Percentiles rank a stretch among this genome's conserved stretches.
Evolutionary conservation across 768 basidiomycete genomes (phyloP).

Genomic region (Pholiota conissans): DNA sequence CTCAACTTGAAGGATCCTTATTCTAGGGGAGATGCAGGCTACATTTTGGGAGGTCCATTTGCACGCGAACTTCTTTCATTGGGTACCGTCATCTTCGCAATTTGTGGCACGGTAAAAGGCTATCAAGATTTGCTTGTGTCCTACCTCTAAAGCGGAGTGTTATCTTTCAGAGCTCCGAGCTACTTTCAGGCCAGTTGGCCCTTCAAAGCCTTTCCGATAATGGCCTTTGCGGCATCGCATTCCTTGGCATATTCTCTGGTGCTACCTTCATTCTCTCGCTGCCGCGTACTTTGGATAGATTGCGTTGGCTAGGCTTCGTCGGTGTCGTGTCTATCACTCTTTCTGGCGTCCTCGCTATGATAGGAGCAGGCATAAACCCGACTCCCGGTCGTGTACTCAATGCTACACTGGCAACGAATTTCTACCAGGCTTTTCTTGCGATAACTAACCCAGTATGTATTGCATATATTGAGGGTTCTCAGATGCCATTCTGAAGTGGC

Average conservation of each 20-base stretch:
- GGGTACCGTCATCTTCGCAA: slow-evolving; percentile 8
- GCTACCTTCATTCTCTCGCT: slow-evolving; percentile 5
- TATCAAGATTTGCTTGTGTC: too few relatives aligned
- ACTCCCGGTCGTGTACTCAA: slow-evolving; percentile 2
- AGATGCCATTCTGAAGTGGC: neutral
- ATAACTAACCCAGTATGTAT: slow-evolving; percentile 9
- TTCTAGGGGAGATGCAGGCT: slow-evolving; percentile 8
- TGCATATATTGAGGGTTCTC: too few relatives aligned
- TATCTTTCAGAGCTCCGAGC: slow-evolving; percentile 2
- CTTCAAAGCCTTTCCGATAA: slow-evolving; percentile 6
- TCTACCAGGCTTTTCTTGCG: slow-evolving; percentile 7
- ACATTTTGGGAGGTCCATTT: slow-evolving; percentile 7
- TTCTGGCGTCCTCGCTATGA: slow-evolving; percentile 7
- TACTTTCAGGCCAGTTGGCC: slow-evolving; percentile 7
- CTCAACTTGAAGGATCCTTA: neutral
- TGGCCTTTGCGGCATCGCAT: slow-evolving; percentile 5
- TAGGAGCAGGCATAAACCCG: slow-evolving; percentile 4
- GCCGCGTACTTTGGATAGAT: slow-evolving; percentile 6
- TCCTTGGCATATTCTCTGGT: slow-evolving; percentile 7
- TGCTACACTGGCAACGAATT: slow-evolving; percentile 1
- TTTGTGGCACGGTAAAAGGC: slow-evolving; percentile 6
- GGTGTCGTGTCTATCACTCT: slow-evolving; percentile 1
- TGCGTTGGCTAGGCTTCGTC: slow-evolving; percentile 6
- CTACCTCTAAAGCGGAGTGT: neutral
- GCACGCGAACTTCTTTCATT: slow-evolving; percentile 1